Percentiles rank a stretch among this genome's conserved stretches.
These are phyloP conservation scores for Trichocladium uniseriatum DNA, from an alignment of 495 filamentous ascomycete genomes.

Conservation along the genomic window DNA sequence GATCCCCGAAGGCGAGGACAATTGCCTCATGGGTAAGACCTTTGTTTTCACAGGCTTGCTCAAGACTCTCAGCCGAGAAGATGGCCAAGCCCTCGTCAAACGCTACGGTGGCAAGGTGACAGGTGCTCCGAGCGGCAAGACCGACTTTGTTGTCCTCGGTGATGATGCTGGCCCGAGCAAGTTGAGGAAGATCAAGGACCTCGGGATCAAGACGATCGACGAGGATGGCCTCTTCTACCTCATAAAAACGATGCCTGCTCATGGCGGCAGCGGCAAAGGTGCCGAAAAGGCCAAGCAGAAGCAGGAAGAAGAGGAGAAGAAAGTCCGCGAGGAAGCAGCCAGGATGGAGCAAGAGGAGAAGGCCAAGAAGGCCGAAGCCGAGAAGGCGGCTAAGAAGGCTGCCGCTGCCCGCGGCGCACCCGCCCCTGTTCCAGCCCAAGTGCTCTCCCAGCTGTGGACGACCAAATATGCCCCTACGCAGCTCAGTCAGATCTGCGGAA, in stretches of 20 bases:
- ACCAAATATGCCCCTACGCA: slow-evolving; percentile 86
- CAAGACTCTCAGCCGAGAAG: slow-evolving; percentile 68
- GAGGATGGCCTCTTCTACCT: slow-evolving; percentile 87
- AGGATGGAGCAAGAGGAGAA: slow-evolving; percentile 69
- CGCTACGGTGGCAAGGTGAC: slow-evolving; percentile 89
- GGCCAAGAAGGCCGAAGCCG: slow-evolving; percentile 40
- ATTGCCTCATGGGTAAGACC: slow-evolving; percentile 83
- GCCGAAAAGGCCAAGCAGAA: slow-evolving; percentile 76
- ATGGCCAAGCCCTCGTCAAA: slow-evolving; percentile 80
- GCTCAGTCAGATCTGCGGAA: slow-evolving; percentile 85
- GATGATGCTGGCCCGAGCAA: slow-evolving; percentile 90
- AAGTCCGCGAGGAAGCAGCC: slow-evolving; percentile 62
- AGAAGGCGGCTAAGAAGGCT: slow-evolving; percentile 38
- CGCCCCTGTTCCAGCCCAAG: slow-evolving; percentile 29
- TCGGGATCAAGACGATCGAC: slow-evolving; percentile 79
- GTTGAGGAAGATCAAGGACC: slow-evolving; percentile 70
- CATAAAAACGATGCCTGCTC: slow-evolving; percentile 71
- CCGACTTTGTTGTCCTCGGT: slow-evolving; percentile 86
- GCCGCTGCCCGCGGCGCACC: slow-evolving; percentile 34
- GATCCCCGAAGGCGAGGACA: slow-evolving; percentile 74
- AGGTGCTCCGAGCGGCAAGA: slow-evolving; percentile 77
- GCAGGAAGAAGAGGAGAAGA: slow-evolving; percentile 68
- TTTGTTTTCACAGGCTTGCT: slow-evolving; percentile 97
- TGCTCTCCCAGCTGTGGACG: slow-evolving; percentile 77
- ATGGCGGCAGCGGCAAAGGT: slow-evolving; percentile 80